These are phyloP conservation scores for Eucalyptus marginata DNA, from an alignment of 345 rosid genomes.

Conservation along the genomic window DNA sequence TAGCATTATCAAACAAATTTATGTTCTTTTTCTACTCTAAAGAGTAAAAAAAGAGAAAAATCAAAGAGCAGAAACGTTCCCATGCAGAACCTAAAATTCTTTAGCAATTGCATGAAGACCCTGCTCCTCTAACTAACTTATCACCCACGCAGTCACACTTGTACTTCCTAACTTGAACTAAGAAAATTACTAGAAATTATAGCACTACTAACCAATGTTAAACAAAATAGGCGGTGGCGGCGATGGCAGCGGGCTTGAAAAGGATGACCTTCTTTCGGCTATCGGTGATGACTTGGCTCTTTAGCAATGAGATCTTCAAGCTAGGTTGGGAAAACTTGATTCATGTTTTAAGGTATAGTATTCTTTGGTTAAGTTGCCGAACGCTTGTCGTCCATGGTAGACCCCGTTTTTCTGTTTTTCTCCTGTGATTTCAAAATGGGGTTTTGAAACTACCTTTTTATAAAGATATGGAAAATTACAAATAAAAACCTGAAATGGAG, in stretches of 20 bases:
- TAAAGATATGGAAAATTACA: too few relatives aligned
- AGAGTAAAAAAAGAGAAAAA: neutral
- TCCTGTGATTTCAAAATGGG: neutral
- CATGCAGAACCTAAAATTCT: neutral
- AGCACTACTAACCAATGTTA: neutral
- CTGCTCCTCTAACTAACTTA: neutral
- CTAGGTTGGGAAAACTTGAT: too few relatives aligned
- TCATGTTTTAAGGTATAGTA: too few relatives aligned
- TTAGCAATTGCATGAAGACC: neutral
- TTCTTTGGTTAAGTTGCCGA: too few relatives aligned
- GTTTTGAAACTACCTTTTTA: neutral
- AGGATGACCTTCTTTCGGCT: too few relatives aligned
- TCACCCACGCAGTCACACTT: neutral
- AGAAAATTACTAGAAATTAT: neutral
- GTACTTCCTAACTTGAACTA: neutral
- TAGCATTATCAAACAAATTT: neutral
- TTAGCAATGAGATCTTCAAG: too few relatives aligned
- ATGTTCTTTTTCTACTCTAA: rapidly evolving
- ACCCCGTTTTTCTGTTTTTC: neutral
- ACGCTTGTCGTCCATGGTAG: neutral
- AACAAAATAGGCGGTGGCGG: too few relatives aligned
- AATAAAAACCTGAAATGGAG: too few relatives aligned
- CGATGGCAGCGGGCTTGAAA: too few relatives aligned
- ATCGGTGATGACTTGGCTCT: too few relatives aligned
- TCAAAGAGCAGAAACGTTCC: too few relatives aligned